Base-by-base conservation (phyloP, 371 early-diverging fungal genomes). In the Gilbertella persicaria region DNA sequence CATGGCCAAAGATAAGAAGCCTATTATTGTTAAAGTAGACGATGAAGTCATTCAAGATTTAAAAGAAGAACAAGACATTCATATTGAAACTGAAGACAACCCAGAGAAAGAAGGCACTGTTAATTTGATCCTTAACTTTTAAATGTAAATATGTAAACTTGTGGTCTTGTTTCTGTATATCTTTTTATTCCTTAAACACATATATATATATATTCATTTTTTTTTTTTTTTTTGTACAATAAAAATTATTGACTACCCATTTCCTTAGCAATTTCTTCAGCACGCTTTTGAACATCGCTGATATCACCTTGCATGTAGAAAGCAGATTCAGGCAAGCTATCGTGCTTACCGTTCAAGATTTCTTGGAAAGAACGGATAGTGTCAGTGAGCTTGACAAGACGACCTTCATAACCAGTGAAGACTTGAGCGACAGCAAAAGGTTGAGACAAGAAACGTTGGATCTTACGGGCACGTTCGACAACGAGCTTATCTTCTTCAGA, bases 231-330 rank as follows among this genome's bases (percentile, higher is more conserved):
- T 36, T 25, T 37, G 24, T 35, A 6, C n/a, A 14, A 33, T 33
- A 16, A 38, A 24, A 28, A 21, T 59, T 60, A 60, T 49, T 60
- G 61, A 49, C 20, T 19, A 38, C 56, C 48, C 62, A 62, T 55
- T 51, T 61, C 62, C 51, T 61, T 86, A 67, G 91, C 89, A 53
- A 94, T 84, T 68, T 91, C 88, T 59, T 85, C 90, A 53, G 94
- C 93, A 85, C 93, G 94, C 77, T 82, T 80, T 54, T 78, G 78
- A 59, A 87, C 96, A 76, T 95, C 96, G 52, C 90, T 90, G 60
- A 96, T 87, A 72, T 92, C 94, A 78, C 95, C 96, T 56, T 88
- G 87, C 92, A 95, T 95, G 86, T 87, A 96, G 89, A 96, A 96
- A 53, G 96, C 94, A 55, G 92, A 85, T 74, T 96, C 95, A 93